Evolutionary conservation across 768 basidiomycete genomes (phyloP).

Genomic region (Leccinum truebloodii): DNA sequence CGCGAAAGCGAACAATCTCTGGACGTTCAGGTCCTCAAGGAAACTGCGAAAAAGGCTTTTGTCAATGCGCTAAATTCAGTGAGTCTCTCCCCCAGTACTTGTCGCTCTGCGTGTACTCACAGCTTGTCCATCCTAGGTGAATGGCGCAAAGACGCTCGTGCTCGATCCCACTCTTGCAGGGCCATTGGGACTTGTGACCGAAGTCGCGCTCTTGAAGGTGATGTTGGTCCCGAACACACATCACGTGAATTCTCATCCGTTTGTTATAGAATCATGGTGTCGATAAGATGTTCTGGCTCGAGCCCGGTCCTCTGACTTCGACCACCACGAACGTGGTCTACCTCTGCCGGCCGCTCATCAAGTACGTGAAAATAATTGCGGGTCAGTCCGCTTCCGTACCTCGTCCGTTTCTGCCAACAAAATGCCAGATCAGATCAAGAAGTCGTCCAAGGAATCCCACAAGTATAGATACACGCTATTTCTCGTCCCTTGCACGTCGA

Average conservation of each 20-base stretch:
- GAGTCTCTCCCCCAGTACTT: too few species aligned
- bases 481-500: slow-evolving; percentile 85
- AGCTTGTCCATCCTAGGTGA: too few species aligned
- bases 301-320: slow-evolving; percentile 80
- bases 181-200: too few species aligned
- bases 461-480: slow-evolving; percentile 86
- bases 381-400: slow-evolving; percentile 47
- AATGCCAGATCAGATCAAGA: slow-evolving; percentile 84
- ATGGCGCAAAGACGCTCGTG: too few species aligned
- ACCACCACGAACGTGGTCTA: slow-evolving; percentile 62
- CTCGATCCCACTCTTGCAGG: too few species aligned
- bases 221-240: too few species aligned
- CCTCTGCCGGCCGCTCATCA: too few species aligned
- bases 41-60: slow-evolving; percentile 76
- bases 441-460: slow-evolving; percentile 66
- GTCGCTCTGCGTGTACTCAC: background rate
- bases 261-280: too few species aligned
- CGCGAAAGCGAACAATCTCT: slow-evolving; percentile 42
- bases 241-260: too few species aligned
- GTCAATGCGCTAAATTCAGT: slow-evolving; percentile 89
- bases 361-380: slow-evolving; percentile 29
- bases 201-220: too few species aligned
- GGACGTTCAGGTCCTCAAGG: slow-evolving; percentile 68
- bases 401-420: slow-evolving; percentile 23
- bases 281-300: slow-evolving; percentile 99